phyloP scores from a whole-genome alignment of 495 filamentous ascomycete species.

The Endocarpon pusillum region DNA sequence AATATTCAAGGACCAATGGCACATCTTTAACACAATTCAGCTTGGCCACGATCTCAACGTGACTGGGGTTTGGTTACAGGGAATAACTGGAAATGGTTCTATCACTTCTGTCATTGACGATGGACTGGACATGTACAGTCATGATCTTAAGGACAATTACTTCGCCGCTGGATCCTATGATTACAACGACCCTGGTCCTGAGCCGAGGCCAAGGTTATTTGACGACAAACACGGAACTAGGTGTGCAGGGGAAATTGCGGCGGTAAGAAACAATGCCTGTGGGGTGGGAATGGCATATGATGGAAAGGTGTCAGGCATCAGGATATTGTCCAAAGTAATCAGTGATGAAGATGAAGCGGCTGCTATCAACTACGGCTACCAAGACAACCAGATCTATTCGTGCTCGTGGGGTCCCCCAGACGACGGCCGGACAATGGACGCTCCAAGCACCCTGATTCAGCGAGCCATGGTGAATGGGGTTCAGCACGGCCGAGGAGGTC shows the following conservation, averaged over 20 bases:
- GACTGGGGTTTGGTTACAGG: constrained; percentile 74
- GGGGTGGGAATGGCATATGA: constrained; percentile 91
- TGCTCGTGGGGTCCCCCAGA: constrained; percentile 97
- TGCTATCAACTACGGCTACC: constrained; percentile 79
- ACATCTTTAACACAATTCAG: constrained; percentile 71
- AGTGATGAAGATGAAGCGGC: constrained; percentile 82
- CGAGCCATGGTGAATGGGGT: constrained; percentile 82
- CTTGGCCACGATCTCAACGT: constrained; percentile 88
- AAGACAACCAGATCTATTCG: constrained; percentile 92
- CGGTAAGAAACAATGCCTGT: constrained; percentile 82
- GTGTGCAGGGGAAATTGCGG: constrained; percentile 87
- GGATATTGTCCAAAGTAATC: constrained; percentile 81
- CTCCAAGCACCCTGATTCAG: constrained; percentile 73
- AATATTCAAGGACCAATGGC: constrained; percentile 89
- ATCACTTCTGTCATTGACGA: constrained; percentile 92
- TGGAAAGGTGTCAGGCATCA: constrained; percentile 73
- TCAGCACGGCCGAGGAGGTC: constrained; percentile 66
- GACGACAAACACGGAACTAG: constrained; percentile 87
- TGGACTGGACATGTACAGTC: constrained; percentile 91
- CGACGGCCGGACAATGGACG: constrained; percentile 86
- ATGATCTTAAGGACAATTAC: constrained; percentile 82
- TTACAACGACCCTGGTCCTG: constrained; percentile 68
- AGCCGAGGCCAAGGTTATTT: constrained; percentile 59
- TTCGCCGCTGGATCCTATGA: constrained; percentile 85
- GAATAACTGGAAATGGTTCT: constrained; percentile 79